Conservation (phyloP, 305 asterid species). For the Fraxinus sp. region DNA sequence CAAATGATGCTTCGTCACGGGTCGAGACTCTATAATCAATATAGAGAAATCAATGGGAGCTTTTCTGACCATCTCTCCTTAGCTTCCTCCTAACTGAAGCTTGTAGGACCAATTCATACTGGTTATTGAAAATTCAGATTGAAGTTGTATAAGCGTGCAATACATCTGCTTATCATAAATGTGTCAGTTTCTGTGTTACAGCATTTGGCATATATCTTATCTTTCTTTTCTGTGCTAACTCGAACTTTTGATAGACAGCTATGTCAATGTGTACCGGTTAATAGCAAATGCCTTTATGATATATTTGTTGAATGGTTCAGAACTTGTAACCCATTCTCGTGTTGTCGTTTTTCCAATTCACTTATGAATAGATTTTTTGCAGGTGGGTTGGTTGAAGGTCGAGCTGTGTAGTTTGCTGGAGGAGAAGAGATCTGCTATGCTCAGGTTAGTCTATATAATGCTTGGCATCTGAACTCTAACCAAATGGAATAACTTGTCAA, state of each 20-base stretch:
- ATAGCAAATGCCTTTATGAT: background rate
- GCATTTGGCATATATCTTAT: background rate
- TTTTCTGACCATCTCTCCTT: background rate
- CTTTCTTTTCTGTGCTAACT: background rate
- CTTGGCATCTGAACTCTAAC: background rate
- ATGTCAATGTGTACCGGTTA: background rate
- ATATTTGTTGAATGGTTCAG: background rate
- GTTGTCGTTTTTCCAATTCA: slow-evolving; percentile 21
- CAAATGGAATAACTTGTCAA: slow-evolving; percentile 11
- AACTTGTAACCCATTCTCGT: background rate
- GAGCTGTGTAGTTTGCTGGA: slow-evolving; percentile 83
- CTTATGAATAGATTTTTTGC: slow-evolving; percentile 38
- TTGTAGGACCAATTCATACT: background rate
- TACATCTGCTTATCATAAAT: background rate
- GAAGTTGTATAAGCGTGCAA: background rate
- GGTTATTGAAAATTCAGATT: background rate
- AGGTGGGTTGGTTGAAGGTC: slow-evolving; percentile 89
- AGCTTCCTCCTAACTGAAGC: background rate
- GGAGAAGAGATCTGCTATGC: slow-evolving; percentile 78
- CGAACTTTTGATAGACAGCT: background rate
- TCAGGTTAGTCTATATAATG: slow-evolving; percentile 51
- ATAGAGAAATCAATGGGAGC: background rate
- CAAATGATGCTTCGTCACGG: background rate
- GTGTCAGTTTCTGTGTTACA: background rate
- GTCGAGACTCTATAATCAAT: background rate